Base-by-base conservation (phyloP, 371 early-diverging fungal genomes). In the Lichtheimia ramosa region DNA sequence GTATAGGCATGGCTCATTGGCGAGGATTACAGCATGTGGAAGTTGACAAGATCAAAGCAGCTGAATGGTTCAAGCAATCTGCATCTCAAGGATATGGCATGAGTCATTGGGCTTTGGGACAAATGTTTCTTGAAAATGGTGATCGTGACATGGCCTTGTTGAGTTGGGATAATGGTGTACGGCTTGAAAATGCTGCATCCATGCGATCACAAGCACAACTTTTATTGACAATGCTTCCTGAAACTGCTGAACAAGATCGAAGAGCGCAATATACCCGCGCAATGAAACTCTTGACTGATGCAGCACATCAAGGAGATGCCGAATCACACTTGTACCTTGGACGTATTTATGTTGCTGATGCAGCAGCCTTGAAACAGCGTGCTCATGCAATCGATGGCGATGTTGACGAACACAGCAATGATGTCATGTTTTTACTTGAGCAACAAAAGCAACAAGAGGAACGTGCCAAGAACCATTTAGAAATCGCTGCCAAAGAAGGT, bases 401-500 rank as follows among this genome's bases (percentile, higher is more conserved):
- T 18, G 16, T 21, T n/a, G 27, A 43, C 15, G 60, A 56, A n/a
- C 53, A 59, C 43, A 58, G 52, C 20, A 23, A 56, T 28, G 40
- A n/a, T 20, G 41, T 48, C 3, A 49, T 54, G 1, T 16, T 42
- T 2, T 25, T 40, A 5, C 52, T 58, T 15, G 58, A 68, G 16
- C 58, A 54, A 12, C 74, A 74, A 41, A 50, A 70, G 54, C 69
- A 74, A 43, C 69, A 72, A 58, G 68, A 69, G 10, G 73, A 67
- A 48, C 34, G 71, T 40, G 78, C 78, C 8, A 74, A 65, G 13
- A 54, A 56, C 25, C 73, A 66, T 18, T 76, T 74, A 58, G 74
- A 75, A 64, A 65, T 57, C 8, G 82, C 82, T n/a, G 71, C 82
- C 2, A 34, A 27, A 2, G 21, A 69, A 14, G 77, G 75, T 14